A percentile compares a stretch with the other conserved stretches of the same genome.
Conservation (phyloP, 2,329 filamentous ascomycete genomes). For the Herpotrichia juniperi region DNA sequence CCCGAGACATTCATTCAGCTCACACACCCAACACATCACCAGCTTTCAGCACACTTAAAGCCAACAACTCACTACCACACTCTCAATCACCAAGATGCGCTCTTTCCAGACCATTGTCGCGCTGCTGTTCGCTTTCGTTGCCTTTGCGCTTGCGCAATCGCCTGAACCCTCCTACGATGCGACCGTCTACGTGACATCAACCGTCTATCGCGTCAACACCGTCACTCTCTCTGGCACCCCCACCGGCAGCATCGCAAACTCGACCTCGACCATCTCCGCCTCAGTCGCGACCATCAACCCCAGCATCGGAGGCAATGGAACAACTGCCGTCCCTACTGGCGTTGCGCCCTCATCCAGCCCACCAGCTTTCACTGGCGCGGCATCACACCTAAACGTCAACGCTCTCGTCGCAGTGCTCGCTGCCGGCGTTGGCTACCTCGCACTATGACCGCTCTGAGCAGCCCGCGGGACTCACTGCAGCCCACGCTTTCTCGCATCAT, state of each 20-base stretch:
- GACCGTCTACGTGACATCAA: conserved; percentile 45
- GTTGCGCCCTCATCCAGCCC: conserved; percentile 9
- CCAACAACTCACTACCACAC: conserved; percentile 3
- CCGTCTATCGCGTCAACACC: conserved; percentile 47
- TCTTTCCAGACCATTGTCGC: conserved; percentile 41
- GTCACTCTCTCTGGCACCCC: conserved; percentile 41
- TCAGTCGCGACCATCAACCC: conserved; percentile 5
- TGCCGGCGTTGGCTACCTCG: conserved; percentile 41
- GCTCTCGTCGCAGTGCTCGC: conserved; percentile 36
- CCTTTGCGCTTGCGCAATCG: conserved; percentile 34
- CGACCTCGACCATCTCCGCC: conserved; percentile 38
- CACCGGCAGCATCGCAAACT: conserved; percentile 34
- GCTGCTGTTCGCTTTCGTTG: conserved; percentile 42
- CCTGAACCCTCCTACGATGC: conserved; percentile 35
- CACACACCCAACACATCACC: conserved; percentile 5
- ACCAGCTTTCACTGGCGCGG: conserved; percentile 39
- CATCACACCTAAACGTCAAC: conserved; percentile 38
- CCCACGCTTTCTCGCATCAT: conserved; percentile 31
- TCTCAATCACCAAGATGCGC: conserved; percentile 35
- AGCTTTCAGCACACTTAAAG: neutral
- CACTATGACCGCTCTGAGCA: conserved; percentile 34
- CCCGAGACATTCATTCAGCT: neutral
- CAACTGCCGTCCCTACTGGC: conserved; percentile 15
- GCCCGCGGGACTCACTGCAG: conserved; percentile 6
- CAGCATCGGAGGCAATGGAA: conserved; percentile 19